Evolutionary conservation across 495 filamentous ascomycete genomes (phyloP), one percentile per base, ranked within the genome.

Genomic region (Lepidopterella palustris): DNA sequence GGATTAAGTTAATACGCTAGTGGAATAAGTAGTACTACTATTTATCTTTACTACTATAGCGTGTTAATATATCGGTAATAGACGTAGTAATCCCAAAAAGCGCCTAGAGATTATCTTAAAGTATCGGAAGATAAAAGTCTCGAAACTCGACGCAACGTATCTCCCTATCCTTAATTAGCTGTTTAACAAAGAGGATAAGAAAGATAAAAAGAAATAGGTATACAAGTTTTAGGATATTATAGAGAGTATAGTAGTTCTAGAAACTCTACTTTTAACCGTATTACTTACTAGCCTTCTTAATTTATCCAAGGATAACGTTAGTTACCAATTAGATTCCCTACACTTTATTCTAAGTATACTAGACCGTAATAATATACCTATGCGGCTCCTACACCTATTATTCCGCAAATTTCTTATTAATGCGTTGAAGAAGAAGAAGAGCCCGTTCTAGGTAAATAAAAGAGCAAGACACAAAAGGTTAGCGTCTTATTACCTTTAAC

Each of bases 401-500:
- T 79, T 83, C 60, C 76, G 75, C 45, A 77, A 82, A 60, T 81
- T 77, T 59, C 73, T 83, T 18, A 49, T 81, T 42, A 69, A 77
- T 62, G 45, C 60, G 28, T 29, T 50, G 67, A 25, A 68, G 64
- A 53, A 71, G 48, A 39, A 45, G 13, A 68, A 73, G 61, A 57
- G 45, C 40, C 45, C 23, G 23, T 77, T 77, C 64, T 73, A 67
- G 65, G 63, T 79, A 35, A 63, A 79, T 58, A 70, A 77, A 63
- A 65, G 60, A 61, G 28, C 60, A 59, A 63, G 64, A 8, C 68
- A 79, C 59, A 39, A 68, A 25, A 64, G 48, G 32, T 59, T 80
- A 52, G 70, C 66, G 48, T 58, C 49, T 58, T 24, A 48, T n/a
- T 79, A 70, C 59, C 68, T 79, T 55, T 1, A 60, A 24, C 25